Evolutionary conservation across 495 filamentous ascomycete species (phyloP).

Genomic region (Aspergillus egyptiacus): DNA sequence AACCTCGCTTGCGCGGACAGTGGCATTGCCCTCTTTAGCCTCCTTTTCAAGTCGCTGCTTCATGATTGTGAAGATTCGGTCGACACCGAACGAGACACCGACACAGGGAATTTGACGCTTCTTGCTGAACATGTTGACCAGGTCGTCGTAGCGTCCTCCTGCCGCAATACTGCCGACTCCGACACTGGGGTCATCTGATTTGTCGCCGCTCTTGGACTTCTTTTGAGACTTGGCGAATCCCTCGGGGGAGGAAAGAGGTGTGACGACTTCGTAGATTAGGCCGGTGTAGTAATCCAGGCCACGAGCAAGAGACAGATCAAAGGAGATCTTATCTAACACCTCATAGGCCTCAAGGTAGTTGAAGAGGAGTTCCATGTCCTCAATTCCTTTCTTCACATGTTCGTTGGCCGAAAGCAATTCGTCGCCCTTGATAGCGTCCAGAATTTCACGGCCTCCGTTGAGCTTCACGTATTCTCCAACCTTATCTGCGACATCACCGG

Average conservation of each 20-base stretch:
- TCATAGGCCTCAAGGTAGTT: constrained; percentile 73
- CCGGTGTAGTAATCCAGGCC: constrained; percentile 90
- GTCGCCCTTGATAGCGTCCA: constrained; percentile 58
- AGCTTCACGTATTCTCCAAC: constrained; percentile 75
- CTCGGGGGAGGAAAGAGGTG: constrained; percentile 41
- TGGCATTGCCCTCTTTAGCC: constrained; percentile 32
- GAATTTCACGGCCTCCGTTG: constrained; percentile 62
- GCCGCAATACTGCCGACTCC: constrained; percentile 85
- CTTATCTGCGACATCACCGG: constrained; percentile 65
- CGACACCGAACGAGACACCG: constrained; percentile 90
- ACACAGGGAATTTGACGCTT: constrained; percentile 87
- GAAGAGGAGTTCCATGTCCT: constrained; percentile 77
- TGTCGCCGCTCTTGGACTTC: constrained; percentile 57
- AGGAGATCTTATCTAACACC: constrained; percentile 63
- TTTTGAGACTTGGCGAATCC: constrained; percentile 62
- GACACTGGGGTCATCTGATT: constrained; percentile 73
- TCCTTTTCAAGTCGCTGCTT: constrained; percentile 67
- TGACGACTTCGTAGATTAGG: constrained; percentile 87
- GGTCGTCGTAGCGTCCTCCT: constrained; percentile 86
- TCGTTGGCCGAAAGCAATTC: constrained; percentile 59
- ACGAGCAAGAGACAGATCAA: constrained; percentile 78
- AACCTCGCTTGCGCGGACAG: constrained; percentile 63
- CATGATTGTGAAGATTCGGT: constrained; percentile 89
- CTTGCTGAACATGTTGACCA: constrained; percentile 86
- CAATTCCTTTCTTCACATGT: constrained; percentile 68